Evolutionary conservation across 495 filamentous ascomycete genomes (phyloP), one percentile per base, ranked within the genome.

Genomic region (Filosporella fistucella): DNA sequence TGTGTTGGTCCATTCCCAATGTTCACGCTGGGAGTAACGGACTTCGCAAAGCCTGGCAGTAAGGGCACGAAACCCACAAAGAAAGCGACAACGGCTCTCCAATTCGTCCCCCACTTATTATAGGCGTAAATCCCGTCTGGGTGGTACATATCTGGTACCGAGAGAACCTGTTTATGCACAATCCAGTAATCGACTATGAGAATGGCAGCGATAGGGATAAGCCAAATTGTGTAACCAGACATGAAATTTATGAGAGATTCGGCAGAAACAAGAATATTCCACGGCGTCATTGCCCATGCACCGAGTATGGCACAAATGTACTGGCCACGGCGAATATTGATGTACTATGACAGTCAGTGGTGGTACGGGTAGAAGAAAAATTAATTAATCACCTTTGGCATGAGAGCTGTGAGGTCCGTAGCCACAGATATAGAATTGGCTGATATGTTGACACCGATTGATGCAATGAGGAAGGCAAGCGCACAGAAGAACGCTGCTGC

Each of bases 131-230:
- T 68, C 1, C 74, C 71, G 21, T 70, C 44, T 0, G 71, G 70
- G 38, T 76, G 54, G 54, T 82, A 82, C 8, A 82, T 58, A 9
- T 67, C 68, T 5, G 77, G 69, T 0, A 75, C 69, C 56, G 85
- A 77, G 52, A 81, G 78, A 28, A 71, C 69, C 22, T 68, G 56
- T 16, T 52, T 55, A 49, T 85, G 79, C 11, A 86, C 59, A 42
- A 82, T 55, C 81, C 80, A 86, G 60, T 76, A 86, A 55, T 88
- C 84, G 18, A 71, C 71, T 0, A 75, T 63, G 68, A 88, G 78
- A 50, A 86, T 79, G 11, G 75, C 76, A 8, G 75, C 78, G 32
- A 88, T 79, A 0, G 84, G 82, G 0, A 74, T 82, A 3, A 86
- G 68, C 63, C 86, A 86, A 21, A 86, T 74, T 11, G 75, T 70